Base-by-base conservation (phyloP, 805 yeast species). In the Yarrowia sp. region DNA sequence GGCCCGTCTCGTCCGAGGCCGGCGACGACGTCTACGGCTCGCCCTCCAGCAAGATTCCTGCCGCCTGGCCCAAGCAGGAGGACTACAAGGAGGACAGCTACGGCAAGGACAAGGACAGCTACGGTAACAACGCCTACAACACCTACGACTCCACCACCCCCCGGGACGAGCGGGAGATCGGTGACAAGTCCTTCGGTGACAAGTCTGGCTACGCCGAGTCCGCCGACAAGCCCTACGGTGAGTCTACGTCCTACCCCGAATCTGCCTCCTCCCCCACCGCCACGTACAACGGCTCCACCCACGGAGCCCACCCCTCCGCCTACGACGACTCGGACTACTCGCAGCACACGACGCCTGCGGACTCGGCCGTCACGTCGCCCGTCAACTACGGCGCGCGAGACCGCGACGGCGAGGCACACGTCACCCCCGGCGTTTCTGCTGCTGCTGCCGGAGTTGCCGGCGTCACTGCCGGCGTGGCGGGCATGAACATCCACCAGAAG, bases 271-370 rank as follows among this genome's bases (percentile, higher is more conserved):
- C n/a, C n/a, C n/a, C n/a, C n/a, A n/a, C n/a, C n/a, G n/a, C n/a
- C n/a, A n/a, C n/a, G n/a, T n/a, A n/a, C n/a, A n/a, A n/a, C n/a
- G n/a, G n/a, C n/a, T n/a, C n/a, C n/a, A n/a, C n/a, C n/a, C n/a
- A n/a, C n/a, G n/a, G n/a, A n/a, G n/a, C n/a, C n/a, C n/a, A n/a
- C n/a, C 18, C 44, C 14, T 1, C 55, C 19, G 27, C 19, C 4
- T 47, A 31, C 19, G 38, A 47, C 38, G 55, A 47, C 38, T 47
- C 55, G 18, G 55, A 47, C 55, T 47, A 47, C 55, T 47, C 55
- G 31, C 55, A 47, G 55, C 25, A 21, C 38, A 47, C 55, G 13
- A 47, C 55, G 0, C 55, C 55, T n/a, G 38, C 31, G 55, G 38
- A 47, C 55, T 47, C 55, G 0, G 19, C 38, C 4, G 27, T 32